Conservation (phyloP, 257 asterid genomes). For the Solanum virginianum region DNA sequence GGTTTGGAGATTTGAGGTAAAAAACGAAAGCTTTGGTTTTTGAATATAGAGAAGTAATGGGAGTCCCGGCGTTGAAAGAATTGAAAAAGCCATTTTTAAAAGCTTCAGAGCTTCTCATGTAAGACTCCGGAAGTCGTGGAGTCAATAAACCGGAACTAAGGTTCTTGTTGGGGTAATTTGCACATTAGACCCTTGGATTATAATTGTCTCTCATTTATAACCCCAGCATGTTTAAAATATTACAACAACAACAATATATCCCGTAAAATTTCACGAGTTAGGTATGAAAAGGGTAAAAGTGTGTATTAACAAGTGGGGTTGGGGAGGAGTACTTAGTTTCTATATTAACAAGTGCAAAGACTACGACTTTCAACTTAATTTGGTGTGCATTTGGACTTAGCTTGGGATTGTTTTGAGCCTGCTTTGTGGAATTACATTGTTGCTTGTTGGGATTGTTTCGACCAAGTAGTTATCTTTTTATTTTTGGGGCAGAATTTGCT, state of each 20-base stretch:
- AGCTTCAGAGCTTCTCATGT: neutral
- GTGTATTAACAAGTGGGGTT: too few species aligned
- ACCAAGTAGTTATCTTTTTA: neutral
- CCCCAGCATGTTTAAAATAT: neutral
- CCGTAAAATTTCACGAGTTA: too few species aligned
- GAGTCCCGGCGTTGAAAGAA: neutral
- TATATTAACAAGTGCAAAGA: neutral
- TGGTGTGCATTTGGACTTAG: neutral
- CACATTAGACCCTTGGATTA: neutral
- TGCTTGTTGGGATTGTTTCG: too few species aligned
- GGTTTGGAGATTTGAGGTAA: slow-evolving; percentile 4
- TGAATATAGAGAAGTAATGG: neutral
- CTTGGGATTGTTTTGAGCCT: neutral
- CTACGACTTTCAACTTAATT: neutral
- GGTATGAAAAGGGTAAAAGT: neutral
- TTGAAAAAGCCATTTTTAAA: slow-evolving; percentile 9
- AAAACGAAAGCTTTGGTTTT: neutral
- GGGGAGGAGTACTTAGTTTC: neutral
- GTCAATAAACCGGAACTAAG: neutral
- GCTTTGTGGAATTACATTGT: too few species aligned
- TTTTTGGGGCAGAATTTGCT: neutral
- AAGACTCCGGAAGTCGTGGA: neutral
- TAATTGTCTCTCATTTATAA: neutral
- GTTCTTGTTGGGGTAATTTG: neutral
- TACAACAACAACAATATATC: too few species aligned